These are phyloP conservation scores for Schwanniomyces pseudopolymorphus DNA, from an alignment of 805 yeast genomes.

Conservation along the genomic window DNA sequence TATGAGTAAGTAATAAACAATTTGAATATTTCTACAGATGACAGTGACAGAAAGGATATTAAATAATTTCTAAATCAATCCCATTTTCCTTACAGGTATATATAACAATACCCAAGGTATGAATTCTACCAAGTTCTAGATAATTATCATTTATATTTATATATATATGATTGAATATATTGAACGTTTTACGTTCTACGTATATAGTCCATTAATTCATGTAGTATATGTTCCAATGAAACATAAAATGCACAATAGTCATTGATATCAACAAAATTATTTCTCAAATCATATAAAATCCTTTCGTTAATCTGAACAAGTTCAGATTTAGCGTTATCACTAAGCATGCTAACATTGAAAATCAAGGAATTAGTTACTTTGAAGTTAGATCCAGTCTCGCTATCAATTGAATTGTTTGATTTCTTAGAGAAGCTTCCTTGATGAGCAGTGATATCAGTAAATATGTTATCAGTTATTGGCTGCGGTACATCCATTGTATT, in stretches of 20 bases:
- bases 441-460: not conserved
- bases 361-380: not conserved
- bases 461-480: constrained; percentile 18
- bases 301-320: constrained; percentile 34
- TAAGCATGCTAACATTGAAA: not conserved
- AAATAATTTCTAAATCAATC: too few species aligned
- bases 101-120: not conserved
- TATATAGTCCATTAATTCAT: constrained; percentile 40
- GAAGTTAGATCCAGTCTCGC: not conserved
- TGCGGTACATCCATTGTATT: constrained; percentile 45
- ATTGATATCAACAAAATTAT: constrained; percentile 44
- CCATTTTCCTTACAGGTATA: too few species aligned
- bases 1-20: too few species aligned
- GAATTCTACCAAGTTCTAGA: not conserved
- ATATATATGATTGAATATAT: not conserved
- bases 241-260: constrained; percentile 45
- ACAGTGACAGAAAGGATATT: too few species aligned
- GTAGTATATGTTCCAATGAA: constrained; percentile 39
- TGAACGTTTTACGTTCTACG: constrained; percentile 8
- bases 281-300: constrained; percentile 39
- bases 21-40: too few species aligned
- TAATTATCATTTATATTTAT: not conserved
- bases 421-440: not conserved
- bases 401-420: not conserved
- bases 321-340: constrained; percentile 17